Conservation (phyloP, 2,329 filamentous ascomycete species). For the Malbranchea zuffiana region DNA sequence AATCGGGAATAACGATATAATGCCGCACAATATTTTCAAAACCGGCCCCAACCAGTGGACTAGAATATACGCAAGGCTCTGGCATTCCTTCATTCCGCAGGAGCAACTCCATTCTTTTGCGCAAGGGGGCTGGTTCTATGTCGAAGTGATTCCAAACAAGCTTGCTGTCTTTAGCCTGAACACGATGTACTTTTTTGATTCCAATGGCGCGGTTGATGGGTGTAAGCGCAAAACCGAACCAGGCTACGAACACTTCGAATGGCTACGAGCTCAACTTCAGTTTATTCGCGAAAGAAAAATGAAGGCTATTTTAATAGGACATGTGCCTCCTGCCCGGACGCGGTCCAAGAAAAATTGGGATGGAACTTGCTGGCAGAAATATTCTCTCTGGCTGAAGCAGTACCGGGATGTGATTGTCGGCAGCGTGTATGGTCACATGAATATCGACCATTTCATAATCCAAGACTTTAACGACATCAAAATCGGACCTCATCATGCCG, state of each 20-base stretch:
- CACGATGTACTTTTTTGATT: slow-evolving; percentile 90
- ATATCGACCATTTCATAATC: slow-evolving; percentile 91
- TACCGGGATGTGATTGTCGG: slow-evolving; percentile 81
- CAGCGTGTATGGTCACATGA: slow-evolving; percentile 88
- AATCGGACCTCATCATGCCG: slow-evolving; percentile 35
- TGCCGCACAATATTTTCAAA: slow-evolving; percentile 88
- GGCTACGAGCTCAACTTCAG: slow-evolving; percentile 81
- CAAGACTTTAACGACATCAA: slow-evolving; percentile 73
- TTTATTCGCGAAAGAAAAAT: slow-evolving; percentile 71
- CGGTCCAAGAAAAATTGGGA: slow-evolving; percentile 82
- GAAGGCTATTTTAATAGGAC: slow-evolving; percentile 90
- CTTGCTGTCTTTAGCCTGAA: slow-evolving; percentile 90
- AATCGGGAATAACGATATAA: slow-evolving; percentile 93
- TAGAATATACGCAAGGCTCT: slow-evolving; percentile 62
- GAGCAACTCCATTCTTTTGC: slow-evolving; percentile 83
- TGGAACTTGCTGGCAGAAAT: slow-evolving; percentile 97
- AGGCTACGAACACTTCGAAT: slow-evolving; percentile 90
- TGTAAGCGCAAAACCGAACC: slow-evolving; percentile 70
- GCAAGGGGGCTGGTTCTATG: slow-evolving; percentile 87
- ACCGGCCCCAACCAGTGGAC: slow-evolving; percentile 83
- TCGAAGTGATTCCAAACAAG: slow-evolving; percentile 77
- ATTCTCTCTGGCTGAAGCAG: slow-evolving; percentile 77
- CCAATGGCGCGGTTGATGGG: slow-evolving; percentile 87
- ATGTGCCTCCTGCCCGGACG: slow-evolving; percentile 84
- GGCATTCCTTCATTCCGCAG: slow-evolving; percentile 81